Evolutionary conservation across 495 filamentous ascomycete species (phyloP).

Genomic region (Penicillium antarcticum): DNA sequence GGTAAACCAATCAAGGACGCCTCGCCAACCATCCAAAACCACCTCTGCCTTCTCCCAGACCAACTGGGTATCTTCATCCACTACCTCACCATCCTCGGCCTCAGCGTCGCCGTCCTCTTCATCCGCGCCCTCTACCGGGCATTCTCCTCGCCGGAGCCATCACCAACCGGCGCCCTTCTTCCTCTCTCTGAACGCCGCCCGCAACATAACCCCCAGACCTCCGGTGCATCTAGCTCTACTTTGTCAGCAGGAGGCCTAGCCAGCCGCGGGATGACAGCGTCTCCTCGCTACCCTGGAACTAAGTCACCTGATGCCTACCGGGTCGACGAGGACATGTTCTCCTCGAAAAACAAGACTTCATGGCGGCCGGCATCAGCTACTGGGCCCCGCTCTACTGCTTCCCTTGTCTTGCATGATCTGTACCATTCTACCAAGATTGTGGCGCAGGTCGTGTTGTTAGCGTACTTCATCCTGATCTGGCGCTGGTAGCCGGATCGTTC

Average conservation of each 20-base stretch:
- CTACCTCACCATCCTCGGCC: slow-evolving; percentile 60
- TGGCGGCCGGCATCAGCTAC: slow-evolving; percentile 11
- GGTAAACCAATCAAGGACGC: slow-evolving; percentile 52
- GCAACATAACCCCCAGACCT: slow-evolving; percentile 26
- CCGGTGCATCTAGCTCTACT: slow-evolving; percentile 39
- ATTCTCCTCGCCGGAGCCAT: slow-evolving; percentile 14
- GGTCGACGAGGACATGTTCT: slow-evolving; percentile 22
- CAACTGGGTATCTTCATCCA: slow-evolving; percentile 78
- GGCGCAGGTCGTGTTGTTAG: slow-evolving; percentile 39
- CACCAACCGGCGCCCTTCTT: slow-evolving; percentile 25
- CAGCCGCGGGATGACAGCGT: slow-evolving; percentile 28
- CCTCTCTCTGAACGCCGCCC: slow-evolving; percentile 35
- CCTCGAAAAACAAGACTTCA: slow-evolving; percentile 22
- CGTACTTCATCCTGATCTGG: slow-evolving; percentile 54
- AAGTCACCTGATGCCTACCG: slow-evolving; percentile 24
- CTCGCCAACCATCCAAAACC: slow-evolving; percentile 68
- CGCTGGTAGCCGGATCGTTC: slow-evolving; percentile 35
- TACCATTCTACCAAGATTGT: slow-evolving; percentile 33
- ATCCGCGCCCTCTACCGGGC: slow-evolving; percentile 56
- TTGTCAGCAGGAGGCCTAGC: slow-evolving; percentile 28
- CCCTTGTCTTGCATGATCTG: slow-evolving; percentile 23
- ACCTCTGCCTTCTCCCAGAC: slow-evolving; percentile 88
- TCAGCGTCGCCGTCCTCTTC: slow-evolving; percentile 59
- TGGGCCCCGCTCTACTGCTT: slow-evolving; percentile 8
- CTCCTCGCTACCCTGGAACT: slow-evolving; percentile 22